These are phyloP conservation scores for Chiua virens DNA, from an alignment of 768 basidiomycete species.

Conservation along the genomic window DNA sequence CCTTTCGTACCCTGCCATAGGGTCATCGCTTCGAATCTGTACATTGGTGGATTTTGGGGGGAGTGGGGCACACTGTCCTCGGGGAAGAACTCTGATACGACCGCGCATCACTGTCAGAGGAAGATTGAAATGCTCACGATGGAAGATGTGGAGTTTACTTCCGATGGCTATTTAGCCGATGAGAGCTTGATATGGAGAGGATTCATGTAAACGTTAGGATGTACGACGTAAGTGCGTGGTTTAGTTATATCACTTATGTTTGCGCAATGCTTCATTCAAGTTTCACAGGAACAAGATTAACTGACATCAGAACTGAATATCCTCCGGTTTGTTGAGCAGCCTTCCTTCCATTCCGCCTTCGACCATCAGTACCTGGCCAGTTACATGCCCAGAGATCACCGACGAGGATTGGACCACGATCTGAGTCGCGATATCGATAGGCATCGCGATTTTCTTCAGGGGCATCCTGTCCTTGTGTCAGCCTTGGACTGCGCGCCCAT, in stretches of 20 bases:
- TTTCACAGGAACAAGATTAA: background rate
- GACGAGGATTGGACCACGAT: constrained; percentile 58
- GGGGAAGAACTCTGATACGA: constrained; percentile 8
- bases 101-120: constrained; percentile 41
- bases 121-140: constrained; percentile 50
- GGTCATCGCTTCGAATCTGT: constrained; percentile 59
- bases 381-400: constrained; percentile 63
- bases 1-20: constrained; percentile 72
- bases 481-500: background rate
- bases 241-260: no score
- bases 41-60: constrained; percentile 62
- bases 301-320: constrained; percentile 9
- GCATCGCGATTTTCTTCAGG: constrained; percentile 63
- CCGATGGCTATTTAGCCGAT: constrained; percentile 41
- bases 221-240: background rate
- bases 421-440: constrained; percentile 63
- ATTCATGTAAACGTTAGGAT: background rate
- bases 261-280: background rate
- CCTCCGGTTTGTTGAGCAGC: constrained; percentile 43
- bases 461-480: constrained; percentile 46
- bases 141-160: constrained; percentile 54
- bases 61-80: constrained; percentile 47
- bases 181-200: constrained; percentile 18
- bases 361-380: constrained; percentile 66
- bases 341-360: constrained; percentile 76